Percentiles rank a stretch among this genome's conserved stretches.
These are phyloP conservation scores for Aspergillus sp. DNA, from an alignment of 2,329 filamentous ascomycete species.

Conservation along the genomic window DNA sequence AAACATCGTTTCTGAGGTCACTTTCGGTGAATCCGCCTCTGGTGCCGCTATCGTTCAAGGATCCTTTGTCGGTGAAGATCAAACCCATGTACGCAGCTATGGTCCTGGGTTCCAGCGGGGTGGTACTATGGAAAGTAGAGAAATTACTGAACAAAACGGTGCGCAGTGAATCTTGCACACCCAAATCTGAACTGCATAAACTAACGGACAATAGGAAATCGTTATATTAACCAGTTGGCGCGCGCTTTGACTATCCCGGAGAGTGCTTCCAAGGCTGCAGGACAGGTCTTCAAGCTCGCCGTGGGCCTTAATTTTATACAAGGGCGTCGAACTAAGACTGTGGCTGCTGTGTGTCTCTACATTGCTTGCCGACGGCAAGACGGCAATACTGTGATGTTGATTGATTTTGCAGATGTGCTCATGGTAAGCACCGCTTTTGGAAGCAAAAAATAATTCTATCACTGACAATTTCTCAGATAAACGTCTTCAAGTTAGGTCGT, in stretches of 20 bases:
- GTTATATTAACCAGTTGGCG: conserved; percentile 44
- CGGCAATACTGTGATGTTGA: conserved; percentile 85
- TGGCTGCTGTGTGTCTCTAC: conserved; percentile 89
- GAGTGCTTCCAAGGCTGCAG: conserved; percentile 63
- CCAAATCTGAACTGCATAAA: not conserved
- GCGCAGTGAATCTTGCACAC: conserved; percentile 1
- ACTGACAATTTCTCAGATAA: conserved; percentile 52
- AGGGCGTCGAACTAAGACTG: conserved; percentile 79
- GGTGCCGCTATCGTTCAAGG: conserved; percentile 91
- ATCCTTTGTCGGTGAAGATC: conserved; percentile 80
- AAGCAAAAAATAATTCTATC: not conserved
- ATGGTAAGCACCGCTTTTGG: conserved; percentile 49
- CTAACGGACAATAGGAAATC: conserved; percentile 32
- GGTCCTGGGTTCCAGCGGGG: conserved; percentile 47
- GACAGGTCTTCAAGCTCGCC: conserved; percentile 74
- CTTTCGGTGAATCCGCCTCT: conserved; percentile 81
- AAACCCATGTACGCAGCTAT: conserved; percentile 71
- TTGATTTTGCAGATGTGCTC: conserved; percentile 88
- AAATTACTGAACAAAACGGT: conserved; percentile 47
- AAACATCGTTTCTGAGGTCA: conserved; percentile 89
- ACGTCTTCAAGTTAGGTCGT: conserved; percentile 88
- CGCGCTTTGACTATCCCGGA: conserved; percentile 52
- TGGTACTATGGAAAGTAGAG: conserved; percentile 51
- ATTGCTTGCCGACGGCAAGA: conserved; percentile 78
- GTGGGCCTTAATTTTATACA: conserved; percentile 76